These are phyloP conservation scores for Corylus americana DNA, from an alignment of 306 rosid species.

Conservation along the genomic window DNA sequence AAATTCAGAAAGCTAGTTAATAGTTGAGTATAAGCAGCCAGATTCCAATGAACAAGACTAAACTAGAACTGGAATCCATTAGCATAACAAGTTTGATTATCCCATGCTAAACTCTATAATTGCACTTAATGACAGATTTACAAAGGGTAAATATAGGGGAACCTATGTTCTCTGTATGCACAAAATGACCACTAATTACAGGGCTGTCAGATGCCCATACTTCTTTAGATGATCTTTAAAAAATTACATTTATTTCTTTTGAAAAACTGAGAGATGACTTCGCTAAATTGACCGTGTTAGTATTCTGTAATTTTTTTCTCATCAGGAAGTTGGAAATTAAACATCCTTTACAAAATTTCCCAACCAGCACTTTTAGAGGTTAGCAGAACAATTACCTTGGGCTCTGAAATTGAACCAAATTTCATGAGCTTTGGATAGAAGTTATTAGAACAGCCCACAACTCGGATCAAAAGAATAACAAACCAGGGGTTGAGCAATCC, in stretches of 20 bases:
- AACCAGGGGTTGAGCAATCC: not conserved
- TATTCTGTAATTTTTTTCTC: not conserved
- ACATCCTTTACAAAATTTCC: not conserved
- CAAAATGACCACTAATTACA: not conserved
- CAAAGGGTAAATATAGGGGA: slow-evolving; percentile 9
- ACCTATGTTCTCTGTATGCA: not conserved
- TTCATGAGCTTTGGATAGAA: not conserved
- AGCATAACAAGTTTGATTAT: slow-evolving; percentile 15
- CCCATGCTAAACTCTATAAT: slow-evolving; percentile 5
- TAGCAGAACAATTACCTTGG: not conserved
- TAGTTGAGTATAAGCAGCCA: slow-evolving; percentile 5
- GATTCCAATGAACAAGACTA: not conserved
- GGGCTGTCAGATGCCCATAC: not conserved
- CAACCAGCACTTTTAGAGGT: slow-evolving; percentile 5
- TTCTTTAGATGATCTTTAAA: not conserved
- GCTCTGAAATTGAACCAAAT: not conserved
- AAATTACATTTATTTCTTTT: no score
- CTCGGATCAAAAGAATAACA: not conserved
- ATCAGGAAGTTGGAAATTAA: not conserved
- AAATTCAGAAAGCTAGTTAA: slow-evolving; percentile 23
- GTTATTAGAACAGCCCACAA: not conserved
- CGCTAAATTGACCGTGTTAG: not conserved
- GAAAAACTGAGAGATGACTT: no score
- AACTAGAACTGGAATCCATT: not conserved
- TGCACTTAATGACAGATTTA: slow-evolving; percentile 14